Base-by-base conservation (phyloP, 2,329 filamentous ascomycete species). In the Sclerotinia spermophila region DNA sequence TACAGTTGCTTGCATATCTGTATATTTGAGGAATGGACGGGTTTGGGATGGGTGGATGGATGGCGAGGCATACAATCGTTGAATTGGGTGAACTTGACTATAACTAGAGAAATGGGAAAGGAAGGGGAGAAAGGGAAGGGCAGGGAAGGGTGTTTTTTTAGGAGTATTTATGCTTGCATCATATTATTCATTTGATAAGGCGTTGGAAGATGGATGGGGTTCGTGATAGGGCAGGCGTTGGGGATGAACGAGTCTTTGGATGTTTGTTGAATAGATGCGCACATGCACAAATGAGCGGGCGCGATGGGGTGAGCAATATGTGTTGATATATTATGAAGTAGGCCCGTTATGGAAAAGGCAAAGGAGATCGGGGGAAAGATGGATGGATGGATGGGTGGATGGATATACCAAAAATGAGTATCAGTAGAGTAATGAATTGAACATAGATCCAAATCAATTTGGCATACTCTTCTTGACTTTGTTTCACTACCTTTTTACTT, bases 61-160 rank as follows among this genome's bases (percentile, higher is more conserved):
- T 53, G 45, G 62, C 62, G 27, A 53, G 48, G 56, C 21, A 48
- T 62, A 44, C 42, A 62, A 62, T 45, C 42, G 40, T 24, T 40
- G 45, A 65, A 40, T 40, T 64, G 60, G 60, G 60, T 64, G 60
- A 48, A 53, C 35, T 45, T 62, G 60, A n/a, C 27, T 62, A 58
- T 40, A 40, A 27, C 17, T 27, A 27, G 27, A n/a, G 27, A 27
- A 30, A n/a, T 27, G 48, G 48, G 7, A 53, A 27, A 53, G 15
- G 48, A 3, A 27, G 48, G n/a, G 48, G 48, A 21, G n/a, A n/a
- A n/a, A n/a, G 42, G n/a, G 13, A 53, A 30, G n/a, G 24, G 33
- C n/a, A n/a, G 42, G n/a, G 13, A 53, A 30, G n/a, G 24, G 33
- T 51, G 17, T 24, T 53, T 53, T 24, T 53, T 53, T 38, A 24